Evolutionary conservation across 2,329 filamentous ascomycete species (phyloP), one percentile per base, ranked within the genome.

Genomic region (Colletotrichum sp.): DNA sequence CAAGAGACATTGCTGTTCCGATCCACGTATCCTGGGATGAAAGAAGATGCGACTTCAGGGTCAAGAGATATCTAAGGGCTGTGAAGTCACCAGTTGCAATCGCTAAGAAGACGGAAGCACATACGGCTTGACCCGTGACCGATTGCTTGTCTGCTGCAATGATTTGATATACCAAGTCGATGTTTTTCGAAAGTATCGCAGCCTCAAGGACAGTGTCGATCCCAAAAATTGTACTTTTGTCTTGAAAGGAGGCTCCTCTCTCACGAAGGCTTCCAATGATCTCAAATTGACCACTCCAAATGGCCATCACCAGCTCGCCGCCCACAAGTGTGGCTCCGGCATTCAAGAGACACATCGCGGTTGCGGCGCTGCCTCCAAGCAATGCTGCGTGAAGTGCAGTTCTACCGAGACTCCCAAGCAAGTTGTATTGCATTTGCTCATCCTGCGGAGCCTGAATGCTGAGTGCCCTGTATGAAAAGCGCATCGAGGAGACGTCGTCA

Each of bases 81-180:
- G 18, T 22, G 1, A n/a, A 22, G 3, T 48, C 18, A 6, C 3
- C 1, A 2, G 5, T 48, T 7, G 18, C 39, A 10, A 3, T 3
- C 3, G 9, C 9, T 1, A 5, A 22, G 9, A 6, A 22, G 3
- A 48, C 5, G 0, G 44, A 22, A 0, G 44, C 44, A 22, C 44
- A 48, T 0, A 48, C 10, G 0, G 44, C 44, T 48, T 22, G 44
- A 4, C 44, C 44, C 1, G 18, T 7, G 1, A 48, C 6, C 3
- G 1, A n/a, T 7, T 2, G 1, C 1, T 3, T 1, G 3, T 48
- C 9, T 0, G 18, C 18, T 7, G 44, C 44, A 3, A 48, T 7
- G 3, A 48, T 1, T 48, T 4, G 18, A 22, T 7, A 1, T 1
- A 48, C 18, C 10, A 48, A 22, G 1, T 7, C 6, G 1, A 5